These are phyloP conservation scores for Fusarium illudens DNA, from an alignment of 2,329 filamentous ascomycete genomes.

Conservation along the genomic window DNA sequence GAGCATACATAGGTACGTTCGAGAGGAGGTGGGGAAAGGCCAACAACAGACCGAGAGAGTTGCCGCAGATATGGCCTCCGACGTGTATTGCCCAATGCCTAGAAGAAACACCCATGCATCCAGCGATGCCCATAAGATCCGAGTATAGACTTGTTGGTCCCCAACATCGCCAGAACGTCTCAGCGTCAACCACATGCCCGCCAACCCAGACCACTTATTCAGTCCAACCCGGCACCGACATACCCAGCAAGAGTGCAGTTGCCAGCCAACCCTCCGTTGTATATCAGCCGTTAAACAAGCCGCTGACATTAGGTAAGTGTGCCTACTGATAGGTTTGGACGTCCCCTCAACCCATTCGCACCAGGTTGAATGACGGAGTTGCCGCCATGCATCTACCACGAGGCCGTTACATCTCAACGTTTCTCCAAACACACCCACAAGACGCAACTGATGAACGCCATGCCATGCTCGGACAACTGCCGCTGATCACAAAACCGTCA, in stretches of 20 bases:
- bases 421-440: not conserved
- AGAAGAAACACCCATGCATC: not conserved
- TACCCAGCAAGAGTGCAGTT: not conserved
- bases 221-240: not conserved
- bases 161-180: not conserved
- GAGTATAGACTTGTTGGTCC: not conserved
- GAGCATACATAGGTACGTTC: no score
- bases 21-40: no score
- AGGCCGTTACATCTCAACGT: not conserved
- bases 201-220: not conserved
- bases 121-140: not conserved
- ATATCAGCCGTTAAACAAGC: not conserved
- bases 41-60: no score
- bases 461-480: not conserved
- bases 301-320: not conserved
- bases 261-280: not conserved
- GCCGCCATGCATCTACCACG: not conserved
- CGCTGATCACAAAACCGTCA: not conserved
- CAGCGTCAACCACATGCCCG: not conserved
- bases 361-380: not conserved
- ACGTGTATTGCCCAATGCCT: not conserved
- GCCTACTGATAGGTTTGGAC: not conserved
- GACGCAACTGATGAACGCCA: not conserved
- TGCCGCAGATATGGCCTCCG: not conserved
- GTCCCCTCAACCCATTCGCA: not conserved